Evolutionary conservation across 2,329 filamentous ascomycete species (phyloP).

Genomic region (Didymella sp.): DNA sequence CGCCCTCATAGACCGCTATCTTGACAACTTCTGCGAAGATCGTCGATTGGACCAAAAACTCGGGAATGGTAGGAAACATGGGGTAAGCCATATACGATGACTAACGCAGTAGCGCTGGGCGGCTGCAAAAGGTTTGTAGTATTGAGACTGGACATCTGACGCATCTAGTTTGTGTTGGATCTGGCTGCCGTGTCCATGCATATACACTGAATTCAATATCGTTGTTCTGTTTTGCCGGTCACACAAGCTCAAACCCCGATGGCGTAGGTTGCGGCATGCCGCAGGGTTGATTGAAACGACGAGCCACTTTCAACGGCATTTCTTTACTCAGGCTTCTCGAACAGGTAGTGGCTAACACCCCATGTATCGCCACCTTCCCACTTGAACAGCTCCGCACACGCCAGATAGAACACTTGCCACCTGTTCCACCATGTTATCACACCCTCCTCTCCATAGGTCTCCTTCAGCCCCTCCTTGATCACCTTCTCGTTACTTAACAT

Average conservation of each 20-base stretch:
- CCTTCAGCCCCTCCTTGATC: constrained; percentile 69
- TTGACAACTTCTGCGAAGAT: no score
- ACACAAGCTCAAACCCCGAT: no score
- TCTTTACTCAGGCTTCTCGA: constrained; percentile 61
- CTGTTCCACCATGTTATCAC: constrained; percentile 70
- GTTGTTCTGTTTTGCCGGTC: no score
- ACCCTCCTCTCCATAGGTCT: constrained; percentile 69
- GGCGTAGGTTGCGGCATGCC: no score
- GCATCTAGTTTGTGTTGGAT: no score
- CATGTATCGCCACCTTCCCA: constrained; percentile 70
- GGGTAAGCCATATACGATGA: background rate
- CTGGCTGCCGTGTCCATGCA: no score
- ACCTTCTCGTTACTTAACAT: constrained; percentile 65
- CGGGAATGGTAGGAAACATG: no score
- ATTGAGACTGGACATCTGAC: no score
- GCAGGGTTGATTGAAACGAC: background rate
- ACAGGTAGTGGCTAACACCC: constrained; percentile 72
- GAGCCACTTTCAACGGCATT: background rate
- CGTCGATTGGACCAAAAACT: no score
- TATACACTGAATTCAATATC: no score
- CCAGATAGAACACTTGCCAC: constrained; percentile 77
- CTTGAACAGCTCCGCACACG: constrained; percentile 72
- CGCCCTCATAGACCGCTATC: background rate
- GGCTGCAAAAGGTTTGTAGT: background rate
- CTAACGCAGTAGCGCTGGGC: background rate